Percentiles rank a stretch among this genome's conserved stretches.
phyloP scores from a whole-genome alignment of 257 asterid genomes.

The Solanum pimpinellifolium region DNA sequence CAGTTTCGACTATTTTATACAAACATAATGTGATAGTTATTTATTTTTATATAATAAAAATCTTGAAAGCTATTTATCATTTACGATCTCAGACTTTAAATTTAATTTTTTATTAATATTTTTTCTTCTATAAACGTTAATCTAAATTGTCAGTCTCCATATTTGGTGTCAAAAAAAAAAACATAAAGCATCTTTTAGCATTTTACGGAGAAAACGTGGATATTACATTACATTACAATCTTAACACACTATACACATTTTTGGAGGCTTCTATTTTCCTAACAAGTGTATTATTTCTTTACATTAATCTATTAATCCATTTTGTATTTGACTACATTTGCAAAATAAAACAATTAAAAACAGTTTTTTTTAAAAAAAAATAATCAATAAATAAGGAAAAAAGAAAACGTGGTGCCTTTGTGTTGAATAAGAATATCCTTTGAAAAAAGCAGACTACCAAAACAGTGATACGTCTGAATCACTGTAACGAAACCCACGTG shows the following conservation, averaged over 20 bases:
- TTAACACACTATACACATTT: not conserved
- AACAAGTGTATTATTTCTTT: not conserved
- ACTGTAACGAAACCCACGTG: not conserved
- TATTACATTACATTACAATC: not conserved
- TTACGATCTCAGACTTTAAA: not conserved
- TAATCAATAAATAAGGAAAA: not conserved
- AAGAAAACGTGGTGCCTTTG: not conserved
- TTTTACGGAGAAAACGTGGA: not conserved
- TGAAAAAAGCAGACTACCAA: not conserved
- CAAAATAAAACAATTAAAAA: not conserved
- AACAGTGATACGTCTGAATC: not conserved
- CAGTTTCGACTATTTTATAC: not conserved
- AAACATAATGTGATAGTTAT: too few species aligned
- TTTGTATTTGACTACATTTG: not conserved
- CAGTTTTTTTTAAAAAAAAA: too few species aligned
- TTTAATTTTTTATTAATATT: not conserved
- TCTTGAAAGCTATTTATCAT: not conserved
- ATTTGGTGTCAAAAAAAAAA: not conserved
- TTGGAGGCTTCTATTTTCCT: not conserved
- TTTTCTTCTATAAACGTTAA: not conserved
- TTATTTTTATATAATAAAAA: too few species aligned
- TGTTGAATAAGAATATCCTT: slow-evolving; percentile 2
- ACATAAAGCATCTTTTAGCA: not conserved
- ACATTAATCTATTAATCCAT: not conserved
- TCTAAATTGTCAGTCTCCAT: not conserved